Conservation (phyloP, 495 filamentous ascomycete species). For the Xylaria flabelliformis region DNA sequence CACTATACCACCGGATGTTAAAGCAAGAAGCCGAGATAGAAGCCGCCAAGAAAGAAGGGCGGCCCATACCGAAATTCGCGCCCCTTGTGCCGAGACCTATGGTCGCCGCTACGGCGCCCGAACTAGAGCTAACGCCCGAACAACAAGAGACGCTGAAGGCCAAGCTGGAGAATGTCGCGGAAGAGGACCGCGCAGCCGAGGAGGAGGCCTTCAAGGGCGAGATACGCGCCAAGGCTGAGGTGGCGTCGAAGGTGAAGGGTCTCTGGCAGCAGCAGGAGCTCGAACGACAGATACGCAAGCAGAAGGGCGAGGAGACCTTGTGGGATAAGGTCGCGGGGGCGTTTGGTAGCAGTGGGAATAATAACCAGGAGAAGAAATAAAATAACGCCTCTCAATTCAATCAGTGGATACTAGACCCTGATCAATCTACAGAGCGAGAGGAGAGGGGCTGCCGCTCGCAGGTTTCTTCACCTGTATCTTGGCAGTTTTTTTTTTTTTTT, state of each 20-base stretch:
- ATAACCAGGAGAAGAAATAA: constrained; percentile 18
- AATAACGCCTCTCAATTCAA: neutral
- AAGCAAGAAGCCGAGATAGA: constrained; percentile 73
- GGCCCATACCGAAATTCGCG: constrained; percentile 55
- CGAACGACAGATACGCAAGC: constrained; percentile 62
- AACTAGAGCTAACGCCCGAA: constrained; percentile 42
- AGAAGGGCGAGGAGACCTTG: constrained; percentile 62
- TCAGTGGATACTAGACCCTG: neutral
- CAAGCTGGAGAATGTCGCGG: constrained; percentile 63
- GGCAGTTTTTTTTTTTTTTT: too few species aligned
- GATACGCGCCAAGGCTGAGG: constrained; percentile 61
- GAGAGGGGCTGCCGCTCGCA: neutral
- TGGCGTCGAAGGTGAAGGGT: constrained; percentile 58
- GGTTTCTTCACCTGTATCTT: too few species aligned
- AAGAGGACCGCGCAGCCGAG: constrained; percentile 69
- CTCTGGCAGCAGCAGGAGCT: constrained; percentile 64
- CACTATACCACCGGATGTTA: constrained; percentile 83
- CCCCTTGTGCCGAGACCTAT: constrained; percentile 44
- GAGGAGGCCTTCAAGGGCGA: constrained; percentile 68
- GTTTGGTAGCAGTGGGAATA: constrained; percentile 12
- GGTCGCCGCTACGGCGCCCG: constrained; percentile 16
- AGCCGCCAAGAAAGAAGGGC: constrained; percentile 68
- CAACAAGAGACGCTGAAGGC: constrained; percentile 55
- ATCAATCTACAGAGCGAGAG: neutral
- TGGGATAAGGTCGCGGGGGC: constrained; percentile 52